Percentiles rank a stretch among this genome's conserved stretches.
Conservation (phyloP, 2,329 filamentous ascomycete genomes). For the Gaeumannomyces tritici region DNA sequence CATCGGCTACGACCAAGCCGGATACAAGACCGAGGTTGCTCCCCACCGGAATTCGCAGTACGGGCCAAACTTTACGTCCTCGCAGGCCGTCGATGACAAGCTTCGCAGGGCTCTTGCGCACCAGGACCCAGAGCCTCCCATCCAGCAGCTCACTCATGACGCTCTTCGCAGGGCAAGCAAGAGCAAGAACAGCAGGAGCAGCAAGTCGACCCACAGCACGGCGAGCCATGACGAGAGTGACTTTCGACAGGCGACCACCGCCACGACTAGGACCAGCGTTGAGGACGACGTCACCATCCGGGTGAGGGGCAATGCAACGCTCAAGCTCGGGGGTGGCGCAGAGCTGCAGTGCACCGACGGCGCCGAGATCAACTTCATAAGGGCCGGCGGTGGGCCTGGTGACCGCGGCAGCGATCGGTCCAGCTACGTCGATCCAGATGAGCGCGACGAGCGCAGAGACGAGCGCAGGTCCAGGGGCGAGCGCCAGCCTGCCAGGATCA, state of each 20-base stretch:
- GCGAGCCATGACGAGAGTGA: conserved; percentile 55
- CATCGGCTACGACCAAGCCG: conserved; percentile 25
- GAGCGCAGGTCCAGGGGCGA: conserved; percentile 24
- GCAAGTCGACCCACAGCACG: conserved; percentile 48
- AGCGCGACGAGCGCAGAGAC: conserved; percentile 31
- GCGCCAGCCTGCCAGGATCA: conserved; percentile 28
- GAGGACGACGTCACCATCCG: conserved; percentile 55
- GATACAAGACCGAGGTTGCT: conserved; percentile 30
- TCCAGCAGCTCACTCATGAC: conserved; percentile 38
- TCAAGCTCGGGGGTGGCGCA: conserved; percentile 41
- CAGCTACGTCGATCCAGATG: conserved; percentile 32
- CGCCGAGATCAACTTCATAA: conserved; percentile 48
- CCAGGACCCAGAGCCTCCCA: conserved; percentile 31
- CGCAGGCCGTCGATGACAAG: conserved; percentile 27
- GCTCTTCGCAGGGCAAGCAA: conserved; percentile 40
- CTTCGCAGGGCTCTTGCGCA: conserved; percentile 35
- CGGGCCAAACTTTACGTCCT: conserved; percentile 14
- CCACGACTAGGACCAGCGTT: conserved; percentile 46
- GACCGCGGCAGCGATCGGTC: conserved; percentile 38
- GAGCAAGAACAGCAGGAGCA: conserved; percentile 39
- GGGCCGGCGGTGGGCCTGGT: conserved; percentile 19
- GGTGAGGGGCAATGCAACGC: conserved; percentile 43
- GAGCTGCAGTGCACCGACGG: conserved; percentile 51
- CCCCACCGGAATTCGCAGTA: conserved; percentile 31
- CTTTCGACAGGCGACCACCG: conserved; percentile 49